Conservation (phyloP, 2,329 filamentous ascomycete genomes). For the Fusarium lateritium region DNA sequence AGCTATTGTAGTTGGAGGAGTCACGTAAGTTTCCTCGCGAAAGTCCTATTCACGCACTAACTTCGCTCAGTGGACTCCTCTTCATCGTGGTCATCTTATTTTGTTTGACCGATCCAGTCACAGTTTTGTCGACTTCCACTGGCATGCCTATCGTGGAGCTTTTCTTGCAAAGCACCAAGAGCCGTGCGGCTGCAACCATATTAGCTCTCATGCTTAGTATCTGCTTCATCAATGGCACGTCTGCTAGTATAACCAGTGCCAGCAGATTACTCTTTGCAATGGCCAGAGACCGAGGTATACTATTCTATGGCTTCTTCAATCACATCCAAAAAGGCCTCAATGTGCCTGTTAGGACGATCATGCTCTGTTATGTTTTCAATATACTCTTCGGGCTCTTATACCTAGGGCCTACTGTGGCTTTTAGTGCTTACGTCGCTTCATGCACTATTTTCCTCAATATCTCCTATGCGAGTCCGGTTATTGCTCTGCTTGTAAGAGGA, state of each 20-base stretch:
- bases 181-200: slow-evolving; percentile 56
- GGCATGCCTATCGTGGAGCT: slow-evolving; percentile 64
- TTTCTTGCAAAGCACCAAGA: slow-evolving; percentile 59
- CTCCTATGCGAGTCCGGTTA: slow-evolving; percentile 33
- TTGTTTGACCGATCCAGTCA: slow-evolving; percentile 56
- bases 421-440: slow-evolving; percentile 36
- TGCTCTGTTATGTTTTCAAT: slow-evolving; percentile 36
- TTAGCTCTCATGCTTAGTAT: slow-evolving; percentile 56
- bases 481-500: slow-evolving; percentile 28
- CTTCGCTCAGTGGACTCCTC: slow-evolving; percentile 48
- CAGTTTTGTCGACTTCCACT: slow-evolving; percentile 55
- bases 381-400: slow-evolving; percentile 38
- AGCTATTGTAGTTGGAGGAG: slow-evolving; percentile 58
- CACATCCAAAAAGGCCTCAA: slow-evolving; percentile 29
- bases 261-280: slow-evolving; percentile 59
- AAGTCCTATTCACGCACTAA: accelerated
- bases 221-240: slow-evolving; percentile 63
- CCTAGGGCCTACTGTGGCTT: slow-evolving; percentile 34
- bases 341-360: slow-evolving; percentile 30
- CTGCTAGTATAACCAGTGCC: slow-evolving; percentile 56
- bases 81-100: slow-evolving; percentile 61
- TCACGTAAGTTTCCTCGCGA: slow-evolving; percentile 53
- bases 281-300: slow-evolving; percentile 40
- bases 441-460: slow-evolving; percentile 42
- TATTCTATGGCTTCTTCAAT: slow-evolving; percentile 26